Evolutionary conservation across 176 grass and related monocot species (phyloP), one percentile per base, ranked within the genome.

Genomic region (Lolium multiflorum): DNA sequence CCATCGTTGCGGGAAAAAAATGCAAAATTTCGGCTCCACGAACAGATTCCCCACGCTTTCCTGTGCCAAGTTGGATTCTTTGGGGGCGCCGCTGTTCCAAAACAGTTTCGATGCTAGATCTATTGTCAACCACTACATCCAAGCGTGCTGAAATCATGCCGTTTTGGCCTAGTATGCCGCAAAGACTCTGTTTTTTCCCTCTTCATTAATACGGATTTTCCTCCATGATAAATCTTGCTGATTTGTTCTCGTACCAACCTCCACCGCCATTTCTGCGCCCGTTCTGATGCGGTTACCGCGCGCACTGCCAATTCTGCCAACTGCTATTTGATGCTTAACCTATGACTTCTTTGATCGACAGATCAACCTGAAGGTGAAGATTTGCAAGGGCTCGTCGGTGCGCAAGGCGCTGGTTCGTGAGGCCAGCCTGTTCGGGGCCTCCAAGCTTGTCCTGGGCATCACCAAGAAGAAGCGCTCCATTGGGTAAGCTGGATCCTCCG

Each of bases 311-410:
- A 51, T 25, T 39, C 39, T 22, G 25, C 38, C 3, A 10, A 18
- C 7, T 48, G 17, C 71, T 71, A 41, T 43, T 43, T 55, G 46
- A 13, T 17, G 39, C 18, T 43, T 24, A 63, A 84, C n/a, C 77
- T 38, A 48, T 51, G 52, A 43, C 7, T 16, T 55, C 4, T 50
- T 15, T n/a, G 69, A 18, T 51, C 43, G 24, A 49, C 91, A 99
- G 97, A 93, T 99, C 85, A 85, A 99, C 74, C 86, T 99, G 4
- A 99, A 94, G 82, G 67, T 99, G 46, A 97, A 99, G 84, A 91
- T 99, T 87, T 99, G 94, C 87, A 99, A 89, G 89, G 94, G 88
- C 25, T 90, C 92, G 0, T 99, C 97, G 8, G 84, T 92, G 9
- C 89, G 94, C 51, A 96, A 89, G 58, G 85, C 91, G 61, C 81